These are phyloP conservation scores for Trichocomaceae sp. DNA, from an alignment of 2,329 filamentous ascomycete species.

Conservation along the genomic window DNA sequence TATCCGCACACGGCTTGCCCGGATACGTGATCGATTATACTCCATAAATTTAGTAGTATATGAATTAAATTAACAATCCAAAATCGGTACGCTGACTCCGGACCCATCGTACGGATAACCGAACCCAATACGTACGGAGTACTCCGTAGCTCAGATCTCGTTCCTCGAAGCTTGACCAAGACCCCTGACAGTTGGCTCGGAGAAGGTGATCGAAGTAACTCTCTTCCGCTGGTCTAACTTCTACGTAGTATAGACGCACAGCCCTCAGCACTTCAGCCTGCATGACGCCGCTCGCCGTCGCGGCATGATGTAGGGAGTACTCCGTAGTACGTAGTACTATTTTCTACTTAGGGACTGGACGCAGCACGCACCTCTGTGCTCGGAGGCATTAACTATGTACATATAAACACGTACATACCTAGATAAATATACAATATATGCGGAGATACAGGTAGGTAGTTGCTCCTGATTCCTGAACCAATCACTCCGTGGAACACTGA, in stretches of 20 bases:
- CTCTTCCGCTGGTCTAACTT: background rate
- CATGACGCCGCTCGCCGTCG: background rate
- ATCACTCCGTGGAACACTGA: background rate
- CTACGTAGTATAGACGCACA: no score
- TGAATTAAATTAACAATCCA: background rate
- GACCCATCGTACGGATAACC: background rate
- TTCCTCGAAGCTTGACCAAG: background rate
- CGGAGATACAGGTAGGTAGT: background rate
- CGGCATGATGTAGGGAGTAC: background rate
- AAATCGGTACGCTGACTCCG: background rate
- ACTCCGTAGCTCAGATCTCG: background rate
- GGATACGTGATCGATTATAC: background rate
- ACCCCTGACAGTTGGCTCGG: background rate
- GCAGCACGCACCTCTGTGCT: background rate
- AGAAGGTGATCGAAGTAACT: background rate
- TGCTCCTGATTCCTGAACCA: background rate
- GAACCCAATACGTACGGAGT: no score
- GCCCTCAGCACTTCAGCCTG: conserved; percentile 3
- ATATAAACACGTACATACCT: no score
- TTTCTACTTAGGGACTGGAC: background rate
- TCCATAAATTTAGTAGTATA: background rate
- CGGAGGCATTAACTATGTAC: no score
- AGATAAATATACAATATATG: no score
- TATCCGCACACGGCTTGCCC: background rate
- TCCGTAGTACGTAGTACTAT: no score